Evolutionary conservation across 208 protist species (phyloP).

Genomic region (Leptomonas pyrrhocoris): DNA sequence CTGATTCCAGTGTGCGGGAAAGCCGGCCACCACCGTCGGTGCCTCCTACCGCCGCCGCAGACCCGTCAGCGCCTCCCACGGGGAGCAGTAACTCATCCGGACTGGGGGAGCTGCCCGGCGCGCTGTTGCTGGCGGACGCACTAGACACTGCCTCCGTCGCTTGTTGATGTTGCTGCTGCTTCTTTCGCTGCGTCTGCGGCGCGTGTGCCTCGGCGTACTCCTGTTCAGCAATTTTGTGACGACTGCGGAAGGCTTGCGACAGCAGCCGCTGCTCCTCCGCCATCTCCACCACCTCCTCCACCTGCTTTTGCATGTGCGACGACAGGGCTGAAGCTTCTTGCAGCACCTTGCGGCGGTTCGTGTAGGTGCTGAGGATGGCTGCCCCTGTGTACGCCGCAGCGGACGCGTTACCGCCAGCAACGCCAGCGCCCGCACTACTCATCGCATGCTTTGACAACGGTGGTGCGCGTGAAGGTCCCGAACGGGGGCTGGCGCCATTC

Average conservation of each 20-base stretch:
- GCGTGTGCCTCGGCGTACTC: constrained; percentile 5
- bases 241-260: constrained; percentile 28
- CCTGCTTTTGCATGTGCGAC: constrained; percentile 39
- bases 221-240: constrained; percentile 19
- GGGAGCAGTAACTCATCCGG: background rate
- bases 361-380: constrained; percentile 39
- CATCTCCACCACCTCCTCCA: constrained; percentile 45
- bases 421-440: background rate
- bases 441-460: background rate
- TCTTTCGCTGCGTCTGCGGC: background rate
- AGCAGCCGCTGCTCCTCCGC: constrained; percentile 40
- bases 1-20: background rate
- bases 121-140: background rate
- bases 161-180: background rate
- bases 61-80: background rate
- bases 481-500: background rate
- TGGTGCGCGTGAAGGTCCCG: background rate
- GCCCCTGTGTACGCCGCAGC: constrained; percentile 19
- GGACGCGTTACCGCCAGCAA: background rate
- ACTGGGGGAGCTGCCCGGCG: background rate
- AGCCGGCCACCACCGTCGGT: background rate
- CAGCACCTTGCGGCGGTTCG: constrained; percentile 32
- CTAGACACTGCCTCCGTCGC: background rate
- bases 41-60: background rate
- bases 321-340: constrained; percentile 36